phyloP scores from a whole-genome alignment of 805 yeast species.

The Pichia gijzeniarum region DNA sequence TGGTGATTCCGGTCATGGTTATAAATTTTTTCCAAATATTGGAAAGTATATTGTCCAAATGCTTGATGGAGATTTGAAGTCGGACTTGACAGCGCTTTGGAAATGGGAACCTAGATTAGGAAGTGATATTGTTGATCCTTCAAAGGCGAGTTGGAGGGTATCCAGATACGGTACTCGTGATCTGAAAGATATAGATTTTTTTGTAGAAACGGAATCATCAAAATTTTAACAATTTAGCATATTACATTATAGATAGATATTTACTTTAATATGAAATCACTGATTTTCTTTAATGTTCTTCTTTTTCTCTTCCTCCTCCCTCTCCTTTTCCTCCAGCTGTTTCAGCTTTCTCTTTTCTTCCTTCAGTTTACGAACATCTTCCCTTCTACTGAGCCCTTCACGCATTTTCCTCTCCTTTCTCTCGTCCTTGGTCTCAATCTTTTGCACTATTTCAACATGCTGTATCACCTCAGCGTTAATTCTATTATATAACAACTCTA shows the following conservation, averaged over 20 bases:
- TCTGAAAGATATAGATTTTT: slow-evolving; percentile 14
- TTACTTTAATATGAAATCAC: too few relatives aligned
- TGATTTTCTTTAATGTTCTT: too few relatives aligned
- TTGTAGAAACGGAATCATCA: slow-evolving; percentile 4
- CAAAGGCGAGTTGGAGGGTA: slow-evolving; percentile 22
- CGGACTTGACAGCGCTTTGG: slow-evolving; percentile 25
- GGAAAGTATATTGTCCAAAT: slow-evolving; percentile 34
- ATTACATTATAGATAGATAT: not conserved
- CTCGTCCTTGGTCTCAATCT: slow-evolving; percentile 49
- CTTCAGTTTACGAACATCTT: slow-evolving; percentile 17
- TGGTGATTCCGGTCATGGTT: slow-evolving; percentile 43
- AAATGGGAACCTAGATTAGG: slow-evolving; percentile 24
- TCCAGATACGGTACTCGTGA: slow-evolving; percentile 12
- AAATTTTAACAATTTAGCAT: slow-evolving; percentile 2
- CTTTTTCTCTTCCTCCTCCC: too few relatives aligned
- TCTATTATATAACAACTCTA: slow-evolving; percentile 40
- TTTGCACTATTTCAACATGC: not conserved
- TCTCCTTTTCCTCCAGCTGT: not conserved
- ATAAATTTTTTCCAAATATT: slow-evolving; percentile 39
- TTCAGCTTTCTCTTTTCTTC: slow-evolving; percentile 13
- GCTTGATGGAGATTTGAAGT: slow-evolving; percentile 25
- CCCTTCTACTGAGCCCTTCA: slow-evolving; percentile 41
- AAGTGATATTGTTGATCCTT: slow-evolving; percentile 17
- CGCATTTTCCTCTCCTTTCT: slow-evolving; percentile 45
- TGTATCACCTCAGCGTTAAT: slow-evolving; percentile 31